phyloP scores from a whole-genome alignment of 1,284 basidiomycete genomes.

The Trametes versicolor region DNA sequence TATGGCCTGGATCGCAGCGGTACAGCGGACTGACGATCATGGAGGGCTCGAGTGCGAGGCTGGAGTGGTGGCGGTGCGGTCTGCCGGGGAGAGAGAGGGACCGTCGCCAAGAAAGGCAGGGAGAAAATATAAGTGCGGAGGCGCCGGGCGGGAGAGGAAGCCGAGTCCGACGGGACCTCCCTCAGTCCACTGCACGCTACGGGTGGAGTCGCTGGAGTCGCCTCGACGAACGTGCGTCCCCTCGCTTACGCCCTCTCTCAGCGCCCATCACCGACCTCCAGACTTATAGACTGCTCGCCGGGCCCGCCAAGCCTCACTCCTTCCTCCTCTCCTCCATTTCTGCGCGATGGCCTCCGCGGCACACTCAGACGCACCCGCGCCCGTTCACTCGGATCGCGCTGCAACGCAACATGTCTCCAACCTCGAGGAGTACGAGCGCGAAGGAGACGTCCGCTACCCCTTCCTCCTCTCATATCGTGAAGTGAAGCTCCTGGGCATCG shows the following conservation, averaged over 20 bases:
- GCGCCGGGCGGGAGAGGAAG: conserved; percentile 10
- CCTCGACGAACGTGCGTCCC: conserved; percentile 24
- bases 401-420: conserved; percentile 36
- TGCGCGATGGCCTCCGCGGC: conserved; percentile 18
- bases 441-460: conserved; percentile 51
- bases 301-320: conserved; percentile 8
- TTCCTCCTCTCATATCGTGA: conserved; percentile 59
- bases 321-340: conserved; percentile 1
- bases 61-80: conserved; percentile 19
- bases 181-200: not conserved
- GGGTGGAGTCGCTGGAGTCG: conserved; percentile 23
- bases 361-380: conserved; percentile 7
- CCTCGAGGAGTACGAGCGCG: conserved; percentile 59
- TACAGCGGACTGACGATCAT: not conserved
- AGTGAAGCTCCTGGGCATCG: conserved; percentile 66
- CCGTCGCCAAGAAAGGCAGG: conserved; percentile 20
- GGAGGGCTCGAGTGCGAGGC: conserved; percentile 6
- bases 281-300: conserved; percentile 12
- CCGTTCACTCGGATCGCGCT: conserved; percentile 19
- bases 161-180: conserved; percentile 3
- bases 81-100: conserved; percentile 6
- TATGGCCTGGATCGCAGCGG: not conserved
- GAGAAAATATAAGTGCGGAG: conserved; percentile 4
- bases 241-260: conserved; percentile 1
- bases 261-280: conserved; percentile 1